A percentile compares a stretch with the other conserved stretches of the same genome.
Evolutionary conservation across 108 stramenopile genomes (phyloP).

Genomic region (Nannochloropsis oceanica): DNA sequence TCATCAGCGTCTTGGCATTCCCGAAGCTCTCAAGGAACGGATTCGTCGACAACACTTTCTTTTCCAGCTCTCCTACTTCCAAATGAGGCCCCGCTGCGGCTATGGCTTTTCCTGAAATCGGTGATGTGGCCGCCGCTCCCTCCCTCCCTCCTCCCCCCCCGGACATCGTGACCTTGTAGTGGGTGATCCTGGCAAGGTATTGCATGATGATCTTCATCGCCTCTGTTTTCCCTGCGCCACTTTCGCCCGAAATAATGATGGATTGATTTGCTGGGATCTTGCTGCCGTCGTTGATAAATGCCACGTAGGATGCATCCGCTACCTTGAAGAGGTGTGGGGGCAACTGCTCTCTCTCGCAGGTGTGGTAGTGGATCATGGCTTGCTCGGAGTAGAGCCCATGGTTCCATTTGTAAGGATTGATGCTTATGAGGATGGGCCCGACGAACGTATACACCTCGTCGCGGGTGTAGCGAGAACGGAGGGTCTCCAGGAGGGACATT

Average conservation of each 20-base stretch:
- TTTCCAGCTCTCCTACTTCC: conserved; percentile 64
- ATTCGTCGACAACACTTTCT: conserved; percentile 83
- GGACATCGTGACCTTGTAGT: not conserved
- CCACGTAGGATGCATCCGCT: conserved; percentile 27
- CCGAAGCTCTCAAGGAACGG: conserved; percentile 98
- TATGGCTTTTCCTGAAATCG: not conserved
- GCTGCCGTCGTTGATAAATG: conserved; percentile 24
- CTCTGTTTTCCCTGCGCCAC: conserved; percentile 55
- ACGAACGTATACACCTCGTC: conserved; percentile 86
- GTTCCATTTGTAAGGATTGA: conserved; percentile 78
- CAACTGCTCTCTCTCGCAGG: conserved; percentile 6
- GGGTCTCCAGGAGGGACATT: conserved; percentile 26
- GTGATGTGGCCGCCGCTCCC: not conserved
- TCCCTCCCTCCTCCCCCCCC: not conserved
- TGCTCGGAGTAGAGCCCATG: conserved; percentile 15
- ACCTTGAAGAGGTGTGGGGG: conserved; percentile 33
- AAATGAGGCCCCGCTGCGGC: conserved; percentile 5
- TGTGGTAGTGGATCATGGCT: conserved; percentile 24
- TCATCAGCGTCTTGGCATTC: conserved; percentile 96
- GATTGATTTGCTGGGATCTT: conserved; percentile 14
- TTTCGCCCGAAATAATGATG: conserved; percentile 51
- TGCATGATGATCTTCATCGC: conserved; percentile 85
- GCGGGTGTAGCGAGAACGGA: conserved; percentile 2
- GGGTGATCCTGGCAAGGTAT: conserved; percentile 55
- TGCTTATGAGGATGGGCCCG: conserved; percentile 78